Evolutionary conservation across 495 filamentous ascomycete species (phyloP).

Genomic region (Annulohypoxylon nitens): DNA sequence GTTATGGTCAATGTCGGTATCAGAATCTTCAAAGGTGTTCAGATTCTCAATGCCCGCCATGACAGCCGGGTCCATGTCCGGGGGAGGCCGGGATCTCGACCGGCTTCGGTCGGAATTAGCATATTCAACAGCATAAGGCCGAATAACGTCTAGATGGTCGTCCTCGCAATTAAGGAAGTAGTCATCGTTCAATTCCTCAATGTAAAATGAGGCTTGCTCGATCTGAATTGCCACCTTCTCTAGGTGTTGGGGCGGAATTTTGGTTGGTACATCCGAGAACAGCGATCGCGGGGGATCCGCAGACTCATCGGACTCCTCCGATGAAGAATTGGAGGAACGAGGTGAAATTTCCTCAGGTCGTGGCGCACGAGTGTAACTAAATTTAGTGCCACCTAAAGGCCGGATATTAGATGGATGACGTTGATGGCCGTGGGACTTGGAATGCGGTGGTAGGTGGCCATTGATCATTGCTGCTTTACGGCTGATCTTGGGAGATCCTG

Average conservation of each 20-base stretch:
- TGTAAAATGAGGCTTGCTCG: conserved; percentile 54
- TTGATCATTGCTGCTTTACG: conserved; percentile 51
- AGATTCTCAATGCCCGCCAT: conserved; percentile 57
- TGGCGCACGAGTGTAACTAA: conserved; percentile 56
- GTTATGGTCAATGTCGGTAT: conserved; percentile 55
- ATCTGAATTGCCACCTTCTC: conserved; percentile 48
- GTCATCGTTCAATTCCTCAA: conserved; percentile 63
- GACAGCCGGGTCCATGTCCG: conserved; percentile 56
- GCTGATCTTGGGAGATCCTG: conserved; percentile 56
- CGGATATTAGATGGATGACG: conserved; percentile 53
- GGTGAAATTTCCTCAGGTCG: conserved; percentile 65
- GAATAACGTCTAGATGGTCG: conserved; percentile 55
- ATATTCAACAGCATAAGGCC: conserved; percentile 60
- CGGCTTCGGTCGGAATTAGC: conserved; percentile 61
- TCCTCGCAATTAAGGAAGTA: conserved; percentile 53
- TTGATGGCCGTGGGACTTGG: conserved; percentile 39
- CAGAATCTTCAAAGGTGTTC: conserved; percentile 60
- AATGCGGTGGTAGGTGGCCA: conserved; percentile 46
- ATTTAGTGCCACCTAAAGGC: conserved; percentile 58
- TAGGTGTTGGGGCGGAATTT: conserved; percentile 44
- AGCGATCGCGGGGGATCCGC: conserved; percentile 52
- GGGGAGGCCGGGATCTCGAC: conserved; percentile 53
- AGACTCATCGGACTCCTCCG: conserved; percentile 48
- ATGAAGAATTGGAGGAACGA: conserved; percentile 60
- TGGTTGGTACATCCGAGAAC: conserved; percentile 52